Conservation (phyloP, 495 filamentous ascomycete genomes). For the Haplographium delicatum region DNA sequence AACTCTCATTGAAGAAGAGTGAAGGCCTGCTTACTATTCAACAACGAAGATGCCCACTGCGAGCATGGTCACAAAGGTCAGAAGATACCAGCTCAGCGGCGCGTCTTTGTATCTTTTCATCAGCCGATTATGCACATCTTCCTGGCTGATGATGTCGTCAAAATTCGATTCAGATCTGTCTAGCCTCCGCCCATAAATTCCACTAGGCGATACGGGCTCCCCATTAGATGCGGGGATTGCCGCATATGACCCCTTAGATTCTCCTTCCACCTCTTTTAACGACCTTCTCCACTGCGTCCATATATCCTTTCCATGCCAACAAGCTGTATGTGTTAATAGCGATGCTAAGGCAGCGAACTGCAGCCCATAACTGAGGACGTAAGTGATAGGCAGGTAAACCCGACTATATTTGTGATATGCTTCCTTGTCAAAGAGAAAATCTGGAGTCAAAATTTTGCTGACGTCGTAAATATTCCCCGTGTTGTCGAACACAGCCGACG, state of each 20-base stretch:
- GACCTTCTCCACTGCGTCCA: conserved; percentile 59
- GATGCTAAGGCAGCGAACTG: conserved; percentile 76
- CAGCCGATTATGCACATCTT: conserved; percentile 74
- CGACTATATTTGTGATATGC: conserved; percentile 72
- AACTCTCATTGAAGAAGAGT: background rate
- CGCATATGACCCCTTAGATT: conserved; percentile 39
- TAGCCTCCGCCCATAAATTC: conserved; percentile 27
- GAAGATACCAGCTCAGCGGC: conserved; percentile 71
- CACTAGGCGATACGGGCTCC: background rate
- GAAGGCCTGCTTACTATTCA: conserved; percentile 52
- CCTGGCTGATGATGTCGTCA: conserved; percentile 55
- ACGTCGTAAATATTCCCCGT: conserved; percentile 72
- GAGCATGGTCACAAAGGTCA: conserved; percentile 62
- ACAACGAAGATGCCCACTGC: conserved; percentile 79
- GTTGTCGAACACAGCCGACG: conserved; percentile 75
- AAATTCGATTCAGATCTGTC: conserved; percentile 30
- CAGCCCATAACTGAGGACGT: conserved; percentile 71
- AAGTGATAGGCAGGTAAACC: conserved; percentile 79
- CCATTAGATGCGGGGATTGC: conserved; percentile 34
- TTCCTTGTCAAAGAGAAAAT: conserved; percentile 64
- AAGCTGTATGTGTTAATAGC: conserved; percentile 62
- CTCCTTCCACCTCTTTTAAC: conserved; percentile 39
- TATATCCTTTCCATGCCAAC: conserved; percentile 75
- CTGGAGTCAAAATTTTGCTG: conserved; percentile 62
- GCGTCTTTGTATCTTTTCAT: conserved; percentile 73